These are phyloP conservation scores for Chlorella variabilis DNA, from an alignment of 163 green algal genomes.

Conservation along the genomic window DNA sequence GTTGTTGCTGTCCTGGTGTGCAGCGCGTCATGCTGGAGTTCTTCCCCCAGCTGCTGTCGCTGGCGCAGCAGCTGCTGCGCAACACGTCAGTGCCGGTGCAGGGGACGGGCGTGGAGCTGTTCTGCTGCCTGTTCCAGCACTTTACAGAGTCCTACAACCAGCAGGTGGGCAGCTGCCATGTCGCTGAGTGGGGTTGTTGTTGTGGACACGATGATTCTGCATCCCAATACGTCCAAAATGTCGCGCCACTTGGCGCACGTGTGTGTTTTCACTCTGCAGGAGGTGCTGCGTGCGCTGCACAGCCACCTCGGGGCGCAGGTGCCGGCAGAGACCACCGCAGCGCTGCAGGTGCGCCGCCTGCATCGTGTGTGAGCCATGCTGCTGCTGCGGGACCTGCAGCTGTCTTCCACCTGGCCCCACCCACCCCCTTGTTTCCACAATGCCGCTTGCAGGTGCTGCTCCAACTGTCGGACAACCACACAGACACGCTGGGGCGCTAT, in stretches of 20 bases:
- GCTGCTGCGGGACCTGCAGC: too few relatives aligned
- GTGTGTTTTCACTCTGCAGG: neutral
- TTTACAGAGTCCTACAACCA: constrained; percentile 35
- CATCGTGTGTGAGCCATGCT: too few relatives aligned
- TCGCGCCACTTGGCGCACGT: neutral
- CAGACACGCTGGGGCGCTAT: constrained; percentile 19
- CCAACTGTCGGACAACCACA: constrained; percentile 9
- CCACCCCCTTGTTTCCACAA: too few relatives aligned
- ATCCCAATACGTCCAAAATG: neutral
- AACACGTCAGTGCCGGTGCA: neutral
- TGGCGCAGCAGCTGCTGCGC: constrained; percentile 38
- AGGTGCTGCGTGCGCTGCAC: constrained; percentile 42
- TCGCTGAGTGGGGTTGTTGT: too few relatives aligned
- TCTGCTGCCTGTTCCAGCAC: constrained; percentile 28
- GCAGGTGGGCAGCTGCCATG: neutral
- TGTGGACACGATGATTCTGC: too few relatives aligned
- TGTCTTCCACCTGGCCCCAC: too few relatives aligned
- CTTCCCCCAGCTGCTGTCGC: constrained; percentile 35
- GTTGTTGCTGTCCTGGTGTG: too few relatives aligned
- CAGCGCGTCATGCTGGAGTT: constrained; percentile 24
- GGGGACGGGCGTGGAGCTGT: constrained; percentile 25
- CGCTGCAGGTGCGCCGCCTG: constrained; percentile 8
- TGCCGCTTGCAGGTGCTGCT: constrained; percentile 24
- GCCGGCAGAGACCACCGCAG: constrained; percentile 2
- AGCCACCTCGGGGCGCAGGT: constrained; percentile 30